Evolutionary conservation across 768 basidiomycete species (phyloP).

Genomic region (Pleurotus tuber-regium): DNA sequence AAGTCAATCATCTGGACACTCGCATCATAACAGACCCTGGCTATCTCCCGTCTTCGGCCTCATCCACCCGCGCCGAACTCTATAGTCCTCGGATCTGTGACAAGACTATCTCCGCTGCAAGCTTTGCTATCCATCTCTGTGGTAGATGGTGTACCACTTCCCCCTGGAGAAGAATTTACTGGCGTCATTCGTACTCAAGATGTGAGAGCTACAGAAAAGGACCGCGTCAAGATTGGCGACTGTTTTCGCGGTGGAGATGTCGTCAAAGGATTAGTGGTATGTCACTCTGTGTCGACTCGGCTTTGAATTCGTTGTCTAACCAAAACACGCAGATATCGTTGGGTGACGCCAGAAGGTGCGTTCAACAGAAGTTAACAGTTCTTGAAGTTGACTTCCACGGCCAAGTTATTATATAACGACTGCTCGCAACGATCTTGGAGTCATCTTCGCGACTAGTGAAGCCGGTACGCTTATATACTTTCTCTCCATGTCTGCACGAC

Average conservation of each 20-base stretch:
- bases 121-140: slow-evolving; percentile 82
- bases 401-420: slow-evolving; percentile 83
- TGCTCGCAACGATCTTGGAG: slow-evolving; percentile 86
- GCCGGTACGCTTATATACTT: slow-evolving; percentile 47
- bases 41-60: slow-evolving; percentile 64
- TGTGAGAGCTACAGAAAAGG: slow-evolving; percentile 86
- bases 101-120: slow-evolving; percentile 80
- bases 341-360: slow-evolving; percentile 71
- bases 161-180: slow-evolving; percentile 82
- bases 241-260: slow-evolving; percentile 94
- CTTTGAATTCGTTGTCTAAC: background rate
- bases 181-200: slow-evolving; percentile 89
- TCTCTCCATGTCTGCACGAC: background rate
- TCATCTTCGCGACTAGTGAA: slow-evolving; percentile 88
- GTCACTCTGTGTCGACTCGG: slow-evolving; percentile 22
- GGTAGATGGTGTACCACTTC: slow-evolving; percentile 82
- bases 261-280: slow-evolving; percentile 80
- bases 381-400: background rate
- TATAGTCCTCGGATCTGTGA: slow-evolving; percentile 79
- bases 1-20: slow-evolving; percentile 20
- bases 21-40: slow-evolving; percentile 44
- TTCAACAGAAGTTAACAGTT: background rate
- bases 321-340: slow-evolving; percentile 67
- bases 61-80: slow-evolving; percentile 74
- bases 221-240: slow-evolving; percentile 84